Base-by-base conservation (phyloP, 106 monocot genomes). In the Phalaenopsis equestris region DNA sequence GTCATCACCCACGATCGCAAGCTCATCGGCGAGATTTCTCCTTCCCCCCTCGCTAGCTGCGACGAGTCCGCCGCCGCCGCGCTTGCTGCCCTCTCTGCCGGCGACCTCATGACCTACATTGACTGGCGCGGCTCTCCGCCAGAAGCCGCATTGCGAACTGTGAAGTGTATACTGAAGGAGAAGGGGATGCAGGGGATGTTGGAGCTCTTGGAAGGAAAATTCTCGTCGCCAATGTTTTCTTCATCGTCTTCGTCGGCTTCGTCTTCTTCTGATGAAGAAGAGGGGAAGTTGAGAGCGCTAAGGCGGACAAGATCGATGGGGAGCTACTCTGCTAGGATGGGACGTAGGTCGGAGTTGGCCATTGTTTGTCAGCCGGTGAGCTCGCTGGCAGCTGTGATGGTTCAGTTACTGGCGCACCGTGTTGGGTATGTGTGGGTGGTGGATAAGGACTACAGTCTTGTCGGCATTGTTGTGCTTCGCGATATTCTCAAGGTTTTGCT, bases 391-490 rank as follows among this genome's bases (percentile, higher is more conserved):
- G 94, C 91, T 41, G 94, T 91, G 30, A 83, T 94, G 94, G 81
- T 89, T 18, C 94, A 91, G 86, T 89, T 91, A 4, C 42, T 94
- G 77, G 91, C 89, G 1, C 89, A 91, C 75, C 87, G 91, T 1
- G 91, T 89, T 30, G 78, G 83, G 76, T 89, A 91, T 77, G 86
- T 91, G 75, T 94, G 94, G 94, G 94, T 94, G 19, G 91, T 91
- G 37, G 87, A 81, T 12, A 84, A 79, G n/a, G 93, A 86, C 68
- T 83, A 82, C 76, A 42, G 56, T 5, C 86, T 94, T 30, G 87
- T 80, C 61, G 87, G 87, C 15, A 77, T 87, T 76, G 87, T 84
- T 11, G 48, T 47, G 24, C 79, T 87, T 39, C 45, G 65, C 30
- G 87, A 84, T 52, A 78, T 87, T 5, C 84, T 87, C 12, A 12